These are phyloP conservation scores for Oryza longistaminata DNA, from an alignment of 176 grass and related monocot genomes.

Conservation along the genomic window DNA sequence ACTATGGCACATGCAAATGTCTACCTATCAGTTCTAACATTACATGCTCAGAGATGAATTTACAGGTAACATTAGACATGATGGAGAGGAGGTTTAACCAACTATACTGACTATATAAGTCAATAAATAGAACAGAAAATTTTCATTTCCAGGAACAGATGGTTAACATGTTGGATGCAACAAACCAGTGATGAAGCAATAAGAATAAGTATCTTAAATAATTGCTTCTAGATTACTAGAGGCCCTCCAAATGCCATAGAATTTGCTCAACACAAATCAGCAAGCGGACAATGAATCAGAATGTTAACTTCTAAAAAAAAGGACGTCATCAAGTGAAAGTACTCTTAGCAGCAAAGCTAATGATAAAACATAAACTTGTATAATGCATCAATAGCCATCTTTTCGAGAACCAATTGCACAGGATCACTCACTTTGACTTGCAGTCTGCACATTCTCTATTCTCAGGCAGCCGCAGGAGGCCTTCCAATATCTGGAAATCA, in stretches of 20 bases:
- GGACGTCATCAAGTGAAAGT: not conserved
- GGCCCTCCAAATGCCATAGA: not conserved
- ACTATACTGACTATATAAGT: not conserved
- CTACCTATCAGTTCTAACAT: not conserved
- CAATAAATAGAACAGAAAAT: not conserved
- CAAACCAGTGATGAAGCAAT: not conserved
- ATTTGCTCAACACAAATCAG: not conserved
- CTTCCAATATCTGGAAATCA: constrained; percentile 76
- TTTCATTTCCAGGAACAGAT: not conserved
- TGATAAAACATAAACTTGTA: not conserved
- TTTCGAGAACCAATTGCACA: constrained; percentile 8
- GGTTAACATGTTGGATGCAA: not conserved
- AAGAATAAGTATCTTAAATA: not conserved
- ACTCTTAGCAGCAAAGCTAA: not conserved
- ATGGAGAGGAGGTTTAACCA: not conserved
- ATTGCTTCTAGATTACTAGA: not conserved
- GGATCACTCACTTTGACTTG: constrained; percentile 85
- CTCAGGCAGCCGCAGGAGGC: constrained; percentile 72
- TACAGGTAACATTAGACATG: not conserved
- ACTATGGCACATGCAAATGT: not conserved
- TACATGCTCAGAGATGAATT: not conserved
- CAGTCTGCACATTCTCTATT: constrained; percentile 97
- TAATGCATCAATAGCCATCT: constrained; percentile 4
- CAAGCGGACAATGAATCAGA: not conserved
- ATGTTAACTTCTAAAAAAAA: not conserved